Evolutionary conservation across 345 rosid species (phyloP).

Genomic region (Hibiscus syriacus): DNA sequence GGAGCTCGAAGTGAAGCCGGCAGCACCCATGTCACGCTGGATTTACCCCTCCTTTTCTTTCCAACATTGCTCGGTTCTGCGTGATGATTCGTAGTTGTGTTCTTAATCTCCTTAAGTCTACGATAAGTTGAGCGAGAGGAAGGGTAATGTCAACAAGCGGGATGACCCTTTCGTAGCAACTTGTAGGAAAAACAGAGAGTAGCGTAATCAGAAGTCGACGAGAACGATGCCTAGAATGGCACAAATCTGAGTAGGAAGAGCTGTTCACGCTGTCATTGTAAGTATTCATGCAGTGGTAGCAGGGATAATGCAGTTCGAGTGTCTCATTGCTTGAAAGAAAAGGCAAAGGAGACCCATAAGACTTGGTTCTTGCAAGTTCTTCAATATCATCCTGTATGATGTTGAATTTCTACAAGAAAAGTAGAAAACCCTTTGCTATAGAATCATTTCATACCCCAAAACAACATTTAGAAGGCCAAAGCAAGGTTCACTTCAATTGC

Average conservation of each 20-base stretch:
- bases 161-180: constrained; percentile 27
- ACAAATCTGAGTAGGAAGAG: not conserved
- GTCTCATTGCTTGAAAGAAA: constrained; percentile 8
- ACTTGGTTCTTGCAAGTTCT: constrained; percentile 8
- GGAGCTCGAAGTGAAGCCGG: constrained; percentile 15
- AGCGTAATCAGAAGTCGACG: not conserved
- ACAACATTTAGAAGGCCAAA: not conserved
- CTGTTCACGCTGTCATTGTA: constrained; percentile 15
- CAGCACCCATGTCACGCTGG: not conserved
- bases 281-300: constrained; percentile 16
- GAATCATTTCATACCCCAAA: not conserved
- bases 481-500: constrained; percentile 7
- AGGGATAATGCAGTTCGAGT: constrained; percentile 12
- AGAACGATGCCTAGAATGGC: not conserved
- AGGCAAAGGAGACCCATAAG: not conserved
- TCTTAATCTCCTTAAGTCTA: not conserved
- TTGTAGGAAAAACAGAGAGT: constrained; percentile 18
- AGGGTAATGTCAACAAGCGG: not conserved
- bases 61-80: not conserved
- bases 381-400: not conserved
- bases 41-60: constrained; percentile 17
- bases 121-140: not conserved
- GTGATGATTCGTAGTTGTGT: not conserved
- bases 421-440: not conserved
- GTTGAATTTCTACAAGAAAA: not conserved